Evolutionary conservation across 176 grass and related monocot species (phyloP), one percentile per base, ranked within the genome.

Genomic region (Poa annua): DNA sequence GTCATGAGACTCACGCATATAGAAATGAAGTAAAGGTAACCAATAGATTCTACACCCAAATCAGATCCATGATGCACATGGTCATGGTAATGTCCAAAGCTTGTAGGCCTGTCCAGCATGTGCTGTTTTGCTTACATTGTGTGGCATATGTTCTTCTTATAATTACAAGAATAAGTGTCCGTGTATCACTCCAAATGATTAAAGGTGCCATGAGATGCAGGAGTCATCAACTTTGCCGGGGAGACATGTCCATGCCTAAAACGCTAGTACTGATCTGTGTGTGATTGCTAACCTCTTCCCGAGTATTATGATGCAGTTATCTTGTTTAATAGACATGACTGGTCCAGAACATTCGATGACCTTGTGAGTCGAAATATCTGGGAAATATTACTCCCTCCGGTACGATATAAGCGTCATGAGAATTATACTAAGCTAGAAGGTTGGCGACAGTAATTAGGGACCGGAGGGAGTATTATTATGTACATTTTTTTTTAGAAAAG

Each of bases 141-240:
- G 81, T 17, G 55, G 12, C 68, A 50, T 36, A 56, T 56, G 8
- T 25, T 25, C 3, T 60, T 32, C 48, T 45, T 38, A 42, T 42
- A 72, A 82, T 34, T 73, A 5, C 51, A 56, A 56, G 54, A 21
- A 56, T 56, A 21, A 56, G 20, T 54, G 17, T 54, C 6, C 17
- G 6, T 20, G 16, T 10, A 56, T 56, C 8, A n/a, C 29, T 49
- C 42, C 80, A 59, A 57, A 82, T 73, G 80, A 59, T 72, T 60
- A 82, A 71, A 71, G 66, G 33, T 67, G 47, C 11, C 13, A 55
- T 11, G 6, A 24, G 0, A 66, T 66, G 55, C 55, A 11, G 8
- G 49, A 22, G 29, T 42, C 5, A 56, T 57, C 15, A 9, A 52
- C 8, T 12, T 11, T 45, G 1, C 29, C 29, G 29, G 1, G 29